Percentiles rank a stretch among this genome's conserved stretches.
These are phyloP conservation scores for Thermochaetoides thermophila DNA, from an alignment of 495 filamentous ascomycete genomes.

Conservation along the genomic window DNA sequence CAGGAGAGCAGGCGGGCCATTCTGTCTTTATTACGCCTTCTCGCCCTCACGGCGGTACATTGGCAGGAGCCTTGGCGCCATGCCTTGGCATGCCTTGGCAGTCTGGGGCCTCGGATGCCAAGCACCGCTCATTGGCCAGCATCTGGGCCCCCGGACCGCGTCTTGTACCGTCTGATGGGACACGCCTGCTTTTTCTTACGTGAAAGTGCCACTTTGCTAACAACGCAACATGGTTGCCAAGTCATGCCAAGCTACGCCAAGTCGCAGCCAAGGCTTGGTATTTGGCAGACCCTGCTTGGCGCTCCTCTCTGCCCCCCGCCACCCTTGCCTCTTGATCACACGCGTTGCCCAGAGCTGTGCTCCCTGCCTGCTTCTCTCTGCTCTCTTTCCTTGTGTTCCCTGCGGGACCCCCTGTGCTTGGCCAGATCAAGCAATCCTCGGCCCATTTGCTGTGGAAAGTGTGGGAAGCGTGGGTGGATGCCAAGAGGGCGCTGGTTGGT, in stretches of 20 bases:
- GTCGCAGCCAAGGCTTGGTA: slow-evolving; percentile 21
- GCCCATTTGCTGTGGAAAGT: background rate
- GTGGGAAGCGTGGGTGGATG: background rate
- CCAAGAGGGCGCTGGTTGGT: background rate
- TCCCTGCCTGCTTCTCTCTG: background rate
- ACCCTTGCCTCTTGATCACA: slow-evolving; percentile 13
- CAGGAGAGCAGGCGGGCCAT: slow-evolving; percentile 22
- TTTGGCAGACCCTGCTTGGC: slow-evolving; percentile 17
- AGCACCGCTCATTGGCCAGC: slow-evolving; percentile 13
- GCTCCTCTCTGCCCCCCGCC: slow-evolving; percentile 8
- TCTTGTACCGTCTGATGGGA: slow-evolving; percentile 12
- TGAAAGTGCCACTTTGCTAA: slow-evolving; percentile 6
- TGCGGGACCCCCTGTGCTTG: slow-evolving; percentile 1
- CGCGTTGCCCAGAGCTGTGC: slow-evolving; percentile 8
- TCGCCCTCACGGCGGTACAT: slow-evolving; percentile 27
- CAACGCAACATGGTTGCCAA: slow-evolving; percentile 13
- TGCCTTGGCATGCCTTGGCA: slow-evolving; percentile 33
- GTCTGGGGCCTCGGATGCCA: slow-evolving; percentile 19
- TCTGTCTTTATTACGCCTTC: slow-evolving; percentile 32
- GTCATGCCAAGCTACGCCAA: slow-evolving; percentile 14
- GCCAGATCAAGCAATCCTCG: slow-evolving; percentile 5
- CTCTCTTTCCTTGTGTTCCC: background rate
- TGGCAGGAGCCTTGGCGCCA: too few species aligned
- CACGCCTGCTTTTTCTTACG: background rate
- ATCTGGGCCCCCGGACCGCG: slow-evolving; percentile 7